phyloP scores from a whole-genome alignment of 768 basidiomycete genomes.

The Amylocystis lapponica region DNA sequence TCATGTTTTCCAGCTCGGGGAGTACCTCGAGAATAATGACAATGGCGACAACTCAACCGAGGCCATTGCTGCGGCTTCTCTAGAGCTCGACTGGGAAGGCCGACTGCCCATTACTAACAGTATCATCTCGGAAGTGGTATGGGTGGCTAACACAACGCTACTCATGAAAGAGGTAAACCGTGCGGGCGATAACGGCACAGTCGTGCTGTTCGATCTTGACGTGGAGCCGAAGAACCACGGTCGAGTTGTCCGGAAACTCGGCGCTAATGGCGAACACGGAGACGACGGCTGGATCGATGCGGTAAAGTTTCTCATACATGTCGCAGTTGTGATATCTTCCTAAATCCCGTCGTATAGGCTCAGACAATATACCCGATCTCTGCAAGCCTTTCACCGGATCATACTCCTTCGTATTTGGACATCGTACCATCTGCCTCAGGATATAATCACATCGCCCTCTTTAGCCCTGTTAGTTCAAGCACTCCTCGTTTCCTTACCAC shows the following conservation, averaged over 20 bases:
- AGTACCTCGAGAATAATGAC: slow-evolving; percentile 34
- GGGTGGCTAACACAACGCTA: slow-evolving; percentile 73
- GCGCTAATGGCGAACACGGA: slow-evolving; percentile 77
- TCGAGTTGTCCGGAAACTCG: slow-evolving; percentile 67
- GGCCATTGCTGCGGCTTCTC: slow-evolving; percentile 37
- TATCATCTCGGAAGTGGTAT: slow-evolving; percentile 77
- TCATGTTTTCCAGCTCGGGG: slow-evolving; percentile 73
- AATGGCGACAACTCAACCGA: slow-evolving; percentile 10
- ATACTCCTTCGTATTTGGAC: slow-evolving; percentile 77
- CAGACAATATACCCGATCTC: slow-evolving; percentile 62
- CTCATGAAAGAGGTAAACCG: slow-evolving; percentile 86
- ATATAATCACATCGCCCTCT: slow-evolving; percentile 90
- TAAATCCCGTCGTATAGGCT: slow-evolving; percentile 43
- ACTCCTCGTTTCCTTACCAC: slow-evolving; percentile 79
- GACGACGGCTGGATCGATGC: slow-evolving; percentile 95
- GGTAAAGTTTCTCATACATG: slow-evolving; percentile 37
- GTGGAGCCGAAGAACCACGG: slow-evolving; percentile 30
- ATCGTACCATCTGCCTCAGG: slow-evolving; percentile 79
- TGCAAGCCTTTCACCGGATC: slow-evolving; percentile 31
- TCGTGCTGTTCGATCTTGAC: slow-evolving; percentile 73
- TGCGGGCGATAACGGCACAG: slow-evolving; percentile 73
- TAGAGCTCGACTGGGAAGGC: slow-evolving; percentile 62
- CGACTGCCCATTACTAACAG: slow-evolving; percentile 55
- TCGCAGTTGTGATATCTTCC: slow-evolving; percentile 2
- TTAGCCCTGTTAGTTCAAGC: slow-evolving; percentile 65